Conservation (phyloP, 257 asterid species). For the Solanum lycopersicoides region DNA sequence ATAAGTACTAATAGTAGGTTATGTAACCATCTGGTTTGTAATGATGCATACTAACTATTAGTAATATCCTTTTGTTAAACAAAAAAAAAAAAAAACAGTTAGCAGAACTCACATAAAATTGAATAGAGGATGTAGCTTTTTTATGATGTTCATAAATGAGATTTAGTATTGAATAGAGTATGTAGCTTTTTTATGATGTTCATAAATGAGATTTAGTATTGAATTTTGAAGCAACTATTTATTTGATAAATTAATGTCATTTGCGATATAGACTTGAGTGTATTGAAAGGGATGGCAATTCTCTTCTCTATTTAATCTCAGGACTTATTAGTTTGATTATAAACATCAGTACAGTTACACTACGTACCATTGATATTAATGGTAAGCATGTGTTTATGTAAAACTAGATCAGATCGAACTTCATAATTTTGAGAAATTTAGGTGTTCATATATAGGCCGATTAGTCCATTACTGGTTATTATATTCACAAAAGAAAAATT, state of each 20-base stretch:
- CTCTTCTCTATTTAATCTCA: not conserved
- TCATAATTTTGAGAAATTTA: no score
- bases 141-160: no score
- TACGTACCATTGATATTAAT: not conserved
- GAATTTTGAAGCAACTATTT: not conserved
- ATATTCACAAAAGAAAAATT: no score
- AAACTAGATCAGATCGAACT: no score
- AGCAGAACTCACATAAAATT: no score
- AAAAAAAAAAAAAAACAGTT: no score
- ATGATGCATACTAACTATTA: no score
- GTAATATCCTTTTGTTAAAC: no score
- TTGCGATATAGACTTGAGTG: not conserved
- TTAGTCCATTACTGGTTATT: no score
- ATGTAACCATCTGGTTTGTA: no score
- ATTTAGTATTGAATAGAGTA: not conserved
- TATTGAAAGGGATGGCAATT: not conserved
- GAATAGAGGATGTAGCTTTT: no score
- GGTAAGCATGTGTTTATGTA: not conserved
- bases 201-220: not conserved
- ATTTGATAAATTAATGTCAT: not conserved
- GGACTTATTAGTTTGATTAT: not conserved
- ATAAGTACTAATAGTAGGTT: no score
- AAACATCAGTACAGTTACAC: not conserved
- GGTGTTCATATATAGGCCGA: not conserved
- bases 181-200: not conserved